These are phyloP conservation scores for Spergularia marina DNA, from an alignment of 148 eudicot genomes.

Conservation along the genomic window DNA sequence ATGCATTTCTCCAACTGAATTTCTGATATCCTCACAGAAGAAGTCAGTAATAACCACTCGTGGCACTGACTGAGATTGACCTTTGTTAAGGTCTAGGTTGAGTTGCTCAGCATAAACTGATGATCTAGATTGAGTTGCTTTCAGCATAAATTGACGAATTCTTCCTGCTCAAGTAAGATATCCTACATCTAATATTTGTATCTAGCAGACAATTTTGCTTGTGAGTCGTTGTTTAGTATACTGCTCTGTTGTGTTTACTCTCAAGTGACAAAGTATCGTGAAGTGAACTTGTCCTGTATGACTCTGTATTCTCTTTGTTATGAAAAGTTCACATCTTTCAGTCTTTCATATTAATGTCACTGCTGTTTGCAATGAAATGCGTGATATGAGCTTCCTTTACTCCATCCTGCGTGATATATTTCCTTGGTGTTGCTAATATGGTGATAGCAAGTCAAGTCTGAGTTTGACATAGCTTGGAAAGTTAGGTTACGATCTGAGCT, in stretches of 20 bases:
- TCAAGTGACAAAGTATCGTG: background rate
- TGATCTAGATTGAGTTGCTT: background rate
- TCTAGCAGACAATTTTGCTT: background rate
- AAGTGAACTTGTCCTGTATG: background rate
- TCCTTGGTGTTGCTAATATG: background rate
- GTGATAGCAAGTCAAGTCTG: background rate
- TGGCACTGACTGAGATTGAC: constrained; percentile 1
- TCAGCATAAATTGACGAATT: background rate
- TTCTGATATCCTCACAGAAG: constrained; percentile 22
- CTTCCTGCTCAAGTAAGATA: constrained; percentile 7
- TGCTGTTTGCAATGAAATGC: background rate
- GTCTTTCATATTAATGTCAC: background rate
- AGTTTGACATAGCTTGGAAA: background rate
- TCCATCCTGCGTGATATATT: background rate
- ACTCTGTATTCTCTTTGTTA: background rate
- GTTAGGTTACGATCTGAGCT: background rate
- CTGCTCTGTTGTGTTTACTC: background rate
- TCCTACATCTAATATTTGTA: background rate
- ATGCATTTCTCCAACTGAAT: constrained; percentile 50
- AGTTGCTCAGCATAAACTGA: background rate
- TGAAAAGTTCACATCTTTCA: background rate
- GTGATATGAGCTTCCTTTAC: background rate
- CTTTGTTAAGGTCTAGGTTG: background rate
- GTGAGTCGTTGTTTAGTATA: background rate
- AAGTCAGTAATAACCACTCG: background rate